These are phyloP conservation scores for Pichia kluyveri DNA, from an alignment of 805 yeast species.

Conservation along the genomic window DNA sequence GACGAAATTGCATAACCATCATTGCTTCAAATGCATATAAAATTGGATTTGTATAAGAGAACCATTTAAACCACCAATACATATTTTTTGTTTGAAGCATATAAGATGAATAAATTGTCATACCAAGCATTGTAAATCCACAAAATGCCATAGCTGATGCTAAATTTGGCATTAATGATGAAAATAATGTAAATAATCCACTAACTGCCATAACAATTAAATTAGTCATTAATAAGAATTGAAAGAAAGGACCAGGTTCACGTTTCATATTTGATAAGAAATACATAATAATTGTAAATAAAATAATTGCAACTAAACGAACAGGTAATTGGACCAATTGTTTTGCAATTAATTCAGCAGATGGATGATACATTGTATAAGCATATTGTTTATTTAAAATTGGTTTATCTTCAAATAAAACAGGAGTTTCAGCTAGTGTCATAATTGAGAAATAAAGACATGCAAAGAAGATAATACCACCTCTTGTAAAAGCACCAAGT, in stretches of 20 bases:
- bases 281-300: constrained; percentile 37
- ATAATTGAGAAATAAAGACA: constrained; percentile 52
- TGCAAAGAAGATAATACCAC: constrained; percentile 55
- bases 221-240: constrained; percentile 34
- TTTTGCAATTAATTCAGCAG: constrained; percentile 55
- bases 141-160: constrained; percentile 54
- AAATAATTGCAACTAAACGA: constrained; percentile 39
- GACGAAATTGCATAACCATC: constrained; percentile 49
- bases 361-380: constrained; percentile 52
- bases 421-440: constrained; percentile 52
- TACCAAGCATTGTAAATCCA: constrained; percentile 42
- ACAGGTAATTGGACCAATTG: constrained; percentile 50
- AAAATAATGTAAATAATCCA: constrained; percentile 44
- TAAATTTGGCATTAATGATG: constrained; percentile 39
- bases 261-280: constrained; percentile 45
- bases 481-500: constrained; percentile 50
- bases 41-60: constrained; percentile 40
- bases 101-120: constrained; percentile 54
- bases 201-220: constrained; percentile 36
- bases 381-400: constrained; percentile 57
- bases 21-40: constrained; percentile 43
- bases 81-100: constrained; percentile 49
- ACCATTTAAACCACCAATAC: constrained; percentile 60
- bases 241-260: constrained; percentile 49
- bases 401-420: constrained; percentile 51